A percentile compares a stretch with the other conserved stretches of the same genome.
Evolutionary conservation across 371 early-diverging fungal genomes (phyloP).

Genomic region (Mucor circinelloides): DNA sequence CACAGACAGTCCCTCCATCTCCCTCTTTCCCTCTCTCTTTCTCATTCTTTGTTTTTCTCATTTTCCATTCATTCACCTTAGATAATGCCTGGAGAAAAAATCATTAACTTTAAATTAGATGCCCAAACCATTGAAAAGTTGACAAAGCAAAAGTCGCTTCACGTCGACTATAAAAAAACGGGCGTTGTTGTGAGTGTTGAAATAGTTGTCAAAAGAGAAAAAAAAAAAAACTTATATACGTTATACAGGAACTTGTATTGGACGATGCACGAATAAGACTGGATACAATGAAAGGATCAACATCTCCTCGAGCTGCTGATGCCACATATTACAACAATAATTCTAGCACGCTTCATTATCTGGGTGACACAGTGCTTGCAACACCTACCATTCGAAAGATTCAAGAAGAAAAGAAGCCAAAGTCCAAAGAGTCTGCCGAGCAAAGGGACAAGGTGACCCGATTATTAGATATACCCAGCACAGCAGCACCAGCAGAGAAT

Average conservation of each 20-base stretch:
- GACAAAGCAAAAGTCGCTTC: constrained; percentile 1
- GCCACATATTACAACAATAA: constrained; percentile 17
- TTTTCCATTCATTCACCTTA: neutral
- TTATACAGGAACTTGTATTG: constrained; percentile 11
- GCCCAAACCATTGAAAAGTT: constrained; percentile 2
- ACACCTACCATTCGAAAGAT: neutral
- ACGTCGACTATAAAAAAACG: neutral
- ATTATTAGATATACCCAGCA: constrained; percentile 18
- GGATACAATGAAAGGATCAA: neutral
- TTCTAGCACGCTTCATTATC: constrained; percentile 9
- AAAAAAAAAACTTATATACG: neutral
- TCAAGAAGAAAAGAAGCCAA: neutral
- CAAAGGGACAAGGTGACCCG: neutral
- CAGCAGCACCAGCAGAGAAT: neutral
- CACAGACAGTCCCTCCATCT: neutral
- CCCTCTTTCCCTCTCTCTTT: neutral
- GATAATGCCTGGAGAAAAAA: constrained; percentile 7
- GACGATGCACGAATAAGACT: constrained; percentile 10
- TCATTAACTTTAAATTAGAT: constrained; percentile 10
- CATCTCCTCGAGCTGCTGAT: neutral
- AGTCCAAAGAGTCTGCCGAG: neutral
- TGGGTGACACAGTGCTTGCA: constrained; percentile 6
- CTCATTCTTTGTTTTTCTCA: neutral
- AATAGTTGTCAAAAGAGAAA: neutral
- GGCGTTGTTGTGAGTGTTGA: neutral